Evolutionary conservation across 2,329 filamentous ascomycete species (phyloP).

Genomic region (Pseudogymnoascus sp.): DNA sequence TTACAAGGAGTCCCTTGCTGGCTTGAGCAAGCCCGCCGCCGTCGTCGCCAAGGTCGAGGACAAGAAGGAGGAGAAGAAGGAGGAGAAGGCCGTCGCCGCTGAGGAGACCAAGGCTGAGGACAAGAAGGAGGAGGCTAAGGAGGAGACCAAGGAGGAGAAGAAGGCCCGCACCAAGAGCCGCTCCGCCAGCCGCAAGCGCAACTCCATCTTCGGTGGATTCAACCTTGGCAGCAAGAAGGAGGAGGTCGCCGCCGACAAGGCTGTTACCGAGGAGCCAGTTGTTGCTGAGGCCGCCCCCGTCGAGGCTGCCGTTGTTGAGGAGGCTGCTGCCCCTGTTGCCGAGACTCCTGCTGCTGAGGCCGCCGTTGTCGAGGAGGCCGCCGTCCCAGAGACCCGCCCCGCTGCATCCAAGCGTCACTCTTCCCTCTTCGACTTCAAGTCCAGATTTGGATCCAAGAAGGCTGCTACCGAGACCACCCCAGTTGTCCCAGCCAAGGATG

Average conservation of each 20-base stretch:
- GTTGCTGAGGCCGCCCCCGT: conserved; percentile 25
- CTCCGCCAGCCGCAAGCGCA: conserved; percentile 57
- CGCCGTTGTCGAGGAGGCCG: conserved; percentile 22
- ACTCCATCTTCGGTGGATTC: conserved; percentile 53
- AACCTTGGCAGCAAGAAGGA: conserved; percentile 50
- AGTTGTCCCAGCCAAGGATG: conserved; percentile 26
- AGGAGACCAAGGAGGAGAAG: conserved; percentile 38
- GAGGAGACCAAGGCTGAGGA: conserved; percentile 31
- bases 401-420: conserved; percentile 25
- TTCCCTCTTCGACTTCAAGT: conserved; percentile 27
- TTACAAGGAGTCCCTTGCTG: conserved; percentile 59
- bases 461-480: conserved; percentile 15
- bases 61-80: conserved; percentile 25
- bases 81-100: conserved; percentile 23
- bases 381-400: conserved; percentile 24
- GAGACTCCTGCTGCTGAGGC: conserved; percentile 22
- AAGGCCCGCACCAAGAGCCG: conserved; percentile 53
- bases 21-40: conserved; percentile 33
- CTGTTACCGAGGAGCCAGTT: conserved; percentile 26
- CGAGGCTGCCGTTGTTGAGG: conserved; percentile 26
- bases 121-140: conserved; percentile 21
- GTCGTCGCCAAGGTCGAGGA: conserved; percentile 30
- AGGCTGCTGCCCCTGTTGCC: conserved; percentile 32
- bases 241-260: conserved; percentile 32
- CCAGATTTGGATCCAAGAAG: conserved; percentile 25